A percentile compares a stretch with the other conserved stretches of the same genome.
Evolutionary conservation across 139 green algal genomes (phyloP).

Genomic region (Gonium pectorale): DNA sequence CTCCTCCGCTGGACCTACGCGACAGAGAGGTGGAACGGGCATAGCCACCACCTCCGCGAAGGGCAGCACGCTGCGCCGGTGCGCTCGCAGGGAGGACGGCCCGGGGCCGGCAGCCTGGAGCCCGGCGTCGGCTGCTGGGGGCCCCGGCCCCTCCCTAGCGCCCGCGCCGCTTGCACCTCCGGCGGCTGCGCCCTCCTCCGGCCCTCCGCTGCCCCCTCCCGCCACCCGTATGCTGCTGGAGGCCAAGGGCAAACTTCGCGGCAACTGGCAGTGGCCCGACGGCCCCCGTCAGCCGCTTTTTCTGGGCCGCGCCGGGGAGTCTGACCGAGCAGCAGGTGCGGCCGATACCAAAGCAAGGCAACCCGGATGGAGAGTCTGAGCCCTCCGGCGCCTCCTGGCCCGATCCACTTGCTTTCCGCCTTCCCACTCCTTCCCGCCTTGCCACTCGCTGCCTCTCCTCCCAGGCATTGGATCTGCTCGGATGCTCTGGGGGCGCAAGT

Average conservation of each 20-base stretch:
- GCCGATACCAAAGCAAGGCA: no score
- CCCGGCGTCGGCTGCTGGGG: neutral
- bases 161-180: neutral
- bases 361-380: no score
- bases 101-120: neutral
- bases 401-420: no score
- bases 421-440: no score
- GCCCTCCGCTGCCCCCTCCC: neutral
- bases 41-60: neutral
- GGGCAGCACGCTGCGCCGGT: neutral
- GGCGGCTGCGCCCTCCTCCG: neutral
- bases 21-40: neutral
- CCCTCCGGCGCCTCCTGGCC: no score
- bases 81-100: neutral
- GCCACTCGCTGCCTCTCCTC: no score
- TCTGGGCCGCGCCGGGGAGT: neutral
- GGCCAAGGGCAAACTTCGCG: neutral
- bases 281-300: conserved; percentile 1
- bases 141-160: neutral
- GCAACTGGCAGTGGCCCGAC: neutral
- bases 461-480: no score
- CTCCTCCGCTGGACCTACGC: neutral
- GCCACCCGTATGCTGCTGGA: no score
- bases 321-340: neutral
- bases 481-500: no score